Base-by-base conservation (phyloP, 2,329 filamentous ascomycete species). In the Parastagonospora nodorum region DNA sequence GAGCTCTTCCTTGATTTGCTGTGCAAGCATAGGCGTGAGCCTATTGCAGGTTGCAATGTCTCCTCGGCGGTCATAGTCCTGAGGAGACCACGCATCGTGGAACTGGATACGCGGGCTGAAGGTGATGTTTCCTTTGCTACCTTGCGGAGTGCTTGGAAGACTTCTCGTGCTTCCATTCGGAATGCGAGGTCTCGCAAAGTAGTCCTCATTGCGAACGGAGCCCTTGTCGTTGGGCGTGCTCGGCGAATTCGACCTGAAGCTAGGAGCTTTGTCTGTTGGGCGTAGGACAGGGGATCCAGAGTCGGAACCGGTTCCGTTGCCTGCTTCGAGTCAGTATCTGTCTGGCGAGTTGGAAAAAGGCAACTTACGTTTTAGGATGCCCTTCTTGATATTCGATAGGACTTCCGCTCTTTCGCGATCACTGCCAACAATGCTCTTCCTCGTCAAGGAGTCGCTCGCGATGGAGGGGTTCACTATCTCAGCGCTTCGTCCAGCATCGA, bases 1-100 rank as follows among this genome's bases (percentile, higher is more conserved):
- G 64, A 99, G 84, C 78, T 99, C 94, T 78, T 99, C 94, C 78
- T 97, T 97, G 78, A 99, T 99, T 75, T 99, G 94, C 77, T 99
- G 94, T 39, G 94, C 94, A 57, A 99, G 84, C 83, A 97, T 92
- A 10, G 94, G 94, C 42, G 94, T 99, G 62, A 99, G 82, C 60
- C 93, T 90, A 72, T 99, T 99, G 84, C 94, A 99, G 1, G 94
- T 99, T 9, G 94, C 92, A 77, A 97, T 89, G 54, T 99, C 94
- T 47, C 94, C 94, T 46, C 94, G 87, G 55, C 94, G 89, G 73
- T 99, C 94, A 69, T 99, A 99, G 73, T 99, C 94, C 64, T 89
- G 88, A 68, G 88, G 90, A 2, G 92, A 92, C 92, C 92, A 99
- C 7, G 92, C 97, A 69, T 99, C 94, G 72, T 97, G 87, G 72